Conservation (phyloP, 1,139 yeast species). For the Sugiyamaella japonica region DNA sequence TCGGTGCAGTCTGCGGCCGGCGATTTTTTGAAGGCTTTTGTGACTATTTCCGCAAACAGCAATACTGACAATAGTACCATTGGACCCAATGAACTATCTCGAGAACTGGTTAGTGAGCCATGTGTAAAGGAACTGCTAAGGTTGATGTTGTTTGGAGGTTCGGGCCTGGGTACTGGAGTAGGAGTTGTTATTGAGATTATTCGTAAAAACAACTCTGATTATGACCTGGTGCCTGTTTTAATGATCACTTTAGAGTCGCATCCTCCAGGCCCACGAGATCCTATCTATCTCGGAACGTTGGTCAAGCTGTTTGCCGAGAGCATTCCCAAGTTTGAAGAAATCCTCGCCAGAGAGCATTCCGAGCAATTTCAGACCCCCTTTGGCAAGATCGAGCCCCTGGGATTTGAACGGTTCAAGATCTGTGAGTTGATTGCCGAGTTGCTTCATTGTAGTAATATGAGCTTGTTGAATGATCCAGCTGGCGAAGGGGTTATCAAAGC, state of each 20-base stretch:
- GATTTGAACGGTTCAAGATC: slow-evolving; percentile 91
- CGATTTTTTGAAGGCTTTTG: slow-evolving; percentile 89
- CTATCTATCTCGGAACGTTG: slow-evolving; percentile 87
- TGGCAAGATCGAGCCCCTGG: slow-evolving; percentile 81
- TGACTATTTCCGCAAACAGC: slow-evolving; percentile 92
- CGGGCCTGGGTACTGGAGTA: slow-evolving; percentile 91
- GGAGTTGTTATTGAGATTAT: slow-evolving; percentile 94
- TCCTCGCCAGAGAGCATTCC: slow-evolving; percentile 46
- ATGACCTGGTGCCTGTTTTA: slow-evolving; percentile 85
- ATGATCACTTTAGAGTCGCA: slow-evolving; percentile 85
- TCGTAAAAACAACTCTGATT: slow-evolving; percentile 93
- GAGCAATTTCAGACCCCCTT: slow-evolving; percentile 63
- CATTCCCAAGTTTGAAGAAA: slow-evolving; percentile 65
- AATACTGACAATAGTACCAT: slow-evolving; percentile 80
- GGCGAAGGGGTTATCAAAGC: slow-evolving; percentile 78
- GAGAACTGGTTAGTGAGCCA: slow-evolving; percentile 79
- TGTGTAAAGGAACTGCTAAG: slow-evolving; percentile 65
- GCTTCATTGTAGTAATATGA: slow-evolving; percentile 96
- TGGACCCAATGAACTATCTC: slow-evolving; percentile 93
- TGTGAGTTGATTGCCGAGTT: slow-evolving; percentile 95
- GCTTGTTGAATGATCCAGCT: slow-evolving; percentile 76
- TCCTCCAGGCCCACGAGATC: slow-evolving; percentile 94
- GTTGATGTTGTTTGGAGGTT: slow-evolving; percentile 90
- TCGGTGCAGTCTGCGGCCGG: slow-evolving; percentile 92
- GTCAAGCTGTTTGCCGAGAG: slow-evolving; percentile 76